A percentile compares a stretch with the other conserved stretches of the same genome.
Evolutionary conservation across 2,329 filamentous ascomycete genomes (phyloP).

Genomic region (Sporothrix luriei): DNA sequence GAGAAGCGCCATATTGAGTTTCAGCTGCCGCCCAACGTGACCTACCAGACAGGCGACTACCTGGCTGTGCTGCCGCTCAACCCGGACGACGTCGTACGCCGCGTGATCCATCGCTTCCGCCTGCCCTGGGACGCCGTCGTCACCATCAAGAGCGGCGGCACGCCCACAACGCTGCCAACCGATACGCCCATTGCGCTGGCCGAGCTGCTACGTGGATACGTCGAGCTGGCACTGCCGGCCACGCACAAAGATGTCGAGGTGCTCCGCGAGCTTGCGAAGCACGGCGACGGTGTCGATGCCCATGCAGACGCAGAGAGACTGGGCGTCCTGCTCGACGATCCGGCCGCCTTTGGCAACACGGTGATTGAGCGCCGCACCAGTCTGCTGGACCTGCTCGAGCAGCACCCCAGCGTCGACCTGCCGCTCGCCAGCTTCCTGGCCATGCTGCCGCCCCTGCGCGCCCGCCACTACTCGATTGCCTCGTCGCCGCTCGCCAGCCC

Average conservation of each 20-base stretch:
- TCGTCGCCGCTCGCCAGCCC: slow-evolving; percentile 64
- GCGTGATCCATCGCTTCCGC: slow-evolving; percentile 65
- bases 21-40: slow-evolving; percentile 64
- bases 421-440: slow-evolving; percentile 62
- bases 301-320: slow-evolving; percentile 4
- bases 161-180: slow-evolving; percentile 57
- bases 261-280: slow-evolving; percentile 50
- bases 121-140: slow-evolving; percentile 69
- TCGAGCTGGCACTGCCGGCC: slow-evolving; percentile 71
- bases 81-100: slow-evolving; percentile 60
- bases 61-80: slow-evolving; percentile 73
- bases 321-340: slow-evolving; percentile 21
- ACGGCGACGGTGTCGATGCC: slow-evolving; percentile 31
- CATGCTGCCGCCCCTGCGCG: slow-evolving; percentile 65
- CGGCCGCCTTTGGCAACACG: background rate
- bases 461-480: slow-evolving; percentile 63
- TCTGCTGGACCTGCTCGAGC: slow-evolving; percentile 64
- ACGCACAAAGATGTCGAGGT: slow-evolving; percentile 52
- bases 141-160: slow-evolving; percentile 56
- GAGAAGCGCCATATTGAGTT: slow-evolving; percentile 66
- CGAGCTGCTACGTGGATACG: slow-evolving; percentile 67
- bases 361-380: slow-evolving; percentile 27
- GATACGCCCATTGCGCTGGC: slow-evolving; percentile 60
- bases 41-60: slow-evolving; percentile 74
- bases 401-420: slow-evolving; percentile 55